Conservation (phyloP, 176 grass and related monocot genomes). For the Paspalum notatum region DNA sequence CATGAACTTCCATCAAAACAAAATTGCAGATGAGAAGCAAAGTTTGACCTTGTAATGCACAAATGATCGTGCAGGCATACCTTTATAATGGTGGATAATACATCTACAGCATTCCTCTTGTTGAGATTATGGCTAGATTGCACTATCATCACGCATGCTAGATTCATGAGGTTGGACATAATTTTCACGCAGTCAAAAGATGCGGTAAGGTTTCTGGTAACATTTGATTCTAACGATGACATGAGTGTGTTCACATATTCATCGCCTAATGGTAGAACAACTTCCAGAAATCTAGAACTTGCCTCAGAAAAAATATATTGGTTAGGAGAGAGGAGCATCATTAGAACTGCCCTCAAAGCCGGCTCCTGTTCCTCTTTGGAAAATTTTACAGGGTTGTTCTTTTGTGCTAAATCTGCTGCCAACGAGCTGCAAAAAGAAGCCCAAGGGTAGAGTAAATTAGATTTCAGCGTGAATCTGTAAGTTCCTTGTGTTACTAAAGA, state of each 20-base stretch:
- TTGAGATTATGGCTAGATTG: conserved; percentile 55
- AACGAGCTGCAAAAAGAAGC: conserved; percentile 47
- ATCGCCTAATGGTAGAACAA: conserved; percentile 43
- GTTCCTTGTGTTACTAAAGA: not conserved
- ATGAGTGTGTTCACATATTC: conserved; percentile 51
- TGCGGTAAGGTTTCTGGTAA: conserved; percentile 50
- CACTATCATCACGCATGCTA: conserved; percentile 63
- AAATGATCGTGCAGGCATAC: conserved; percentile 59
- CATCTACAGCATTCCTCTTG: conserved; percentile 45
- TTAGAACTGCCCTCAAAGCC: conserved; percentile 74
- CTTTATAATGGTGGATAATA: conserved; percentile 62
- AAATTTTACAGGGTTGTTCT: conserved; percentile 45
- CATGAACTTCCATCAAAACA: conserved; percentile 63
- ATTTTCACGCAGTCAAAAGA: conserved; percentile 60
- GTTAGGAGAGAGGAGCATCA: conserved; percentile 83
- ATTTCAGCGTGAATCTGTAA: not conserved
- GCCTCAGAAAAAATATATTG: conserved; percentile 64
- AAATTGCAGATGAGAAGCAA: conserved; percentile 68
- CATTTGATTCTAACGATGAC: conserved; percentile 63
- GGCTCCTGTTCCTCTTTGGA: conserved; percentile 62
- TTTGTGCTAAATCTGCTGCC: conserved; percentile 50
- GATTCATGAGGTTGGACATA: conserved; percentile 62
- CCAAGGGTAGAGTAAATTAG: not conserved
- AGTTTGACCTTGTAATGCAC: conserved; percentile 53
- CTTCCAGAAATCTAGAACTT: conserved; percentile 60